A percentile compares a stretch with the other conserved stretches of the same genome.
Evolutionary conservation across 768 basidiomycete species (phyloP).

Genomic region (Lactifluus hygrophoroides): DNA sequence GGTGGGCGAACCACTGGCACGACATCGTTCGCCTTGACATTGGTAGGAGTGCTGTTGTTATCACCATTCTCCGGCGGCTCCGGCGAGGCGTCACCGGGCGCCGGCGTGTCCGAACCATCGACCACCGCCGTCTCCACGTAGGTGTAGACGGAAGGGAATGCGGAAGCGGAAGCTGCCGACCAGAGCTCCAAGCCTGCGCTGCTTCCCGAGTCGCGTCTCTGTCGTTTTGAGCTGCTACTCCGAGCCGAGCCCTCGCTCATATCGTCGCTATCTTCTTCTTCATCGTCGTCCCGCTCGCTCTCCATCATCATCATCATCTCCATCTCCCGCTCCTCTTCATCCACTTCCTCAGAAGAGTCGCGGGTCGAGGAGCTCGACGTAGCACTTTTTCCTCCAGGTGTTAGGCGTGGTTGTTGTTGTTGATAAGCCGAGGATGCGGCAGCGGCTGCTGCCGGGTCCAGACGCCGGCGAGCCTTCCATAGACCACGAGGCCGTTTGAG

Average conservation of each 20-base stretch:
- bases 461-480: conserved; percentile 13
- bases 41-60: too few species aligned
- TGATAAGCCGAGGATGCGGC: background rate
- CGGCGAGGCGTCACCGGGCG: background rate
- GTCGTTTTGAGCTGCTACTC: conserved; percentile 22
- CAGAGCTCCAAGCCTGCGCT: conserved; percentile 16
- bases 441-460: background rate
- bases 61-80: background rate
- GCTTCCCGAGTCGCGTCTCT: conserved; percentile 23
- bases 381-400: background rate
- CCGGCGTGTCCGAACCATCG: background rate
- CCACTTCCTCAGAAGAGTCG: conserved; percentile 3
- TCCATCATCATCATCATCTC: background rate
- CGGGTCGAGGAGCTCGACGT: background rate
- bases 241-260: conserved; percentile 21
- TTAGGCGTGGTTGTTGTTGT: background rate
- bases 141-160: too few species aligned
- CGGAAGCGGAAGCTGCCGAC: background rate
- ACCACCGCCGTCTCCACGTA: conserved; percentile 8
- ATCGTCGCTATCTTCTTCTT: conserved; percentile 18
- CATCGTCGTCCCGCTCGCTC: conserved; percentile 1
- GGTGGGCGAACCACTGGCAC: background rate
- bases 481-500: conserved; percentile 14
- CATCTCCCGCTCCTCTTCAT: background rate
- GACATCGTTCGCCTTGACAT: too few species aligned